A percentile compares a stretch with the other conserved stretches of the same genome.
These are phyloP conservation scores for Crotalaria pallida DNA, from an alignment of 306 rosid genomes.

Conservation along the genomic window DNA sequence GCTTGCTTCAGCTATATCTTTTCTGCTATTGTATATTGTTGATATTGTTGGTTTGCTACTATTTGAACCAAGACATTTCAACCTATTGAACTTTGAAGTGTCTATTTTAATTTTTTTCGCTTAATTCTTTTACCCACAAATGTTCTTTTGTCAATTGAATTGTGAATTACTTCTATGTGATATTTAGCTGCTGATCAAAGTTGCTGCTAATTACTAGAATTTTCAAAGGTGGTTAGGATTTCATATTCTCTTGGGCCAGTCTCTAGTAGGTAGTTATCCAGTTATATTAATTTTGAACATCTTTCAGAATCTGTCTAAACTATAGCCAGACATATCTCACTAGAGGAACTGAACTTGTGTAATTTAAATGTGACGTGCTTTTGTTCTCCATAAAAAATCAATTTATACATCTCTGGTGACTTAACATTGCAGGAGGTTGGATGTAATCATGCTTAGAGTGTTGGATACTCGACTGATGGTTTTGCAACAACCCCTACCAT, in stretches of 20 bases:
- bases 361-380: background rate
- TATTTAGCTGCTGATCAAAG: background rate
- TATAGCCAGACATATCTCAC: background rate
- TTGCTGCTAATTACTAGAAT: background rate
- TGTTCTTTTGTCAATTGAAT: background rate
- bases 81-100: background rate
- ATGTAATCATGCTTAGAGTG: conserved; percentile 94
- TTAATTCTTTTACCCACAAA: background rate
- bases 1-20: background rate
- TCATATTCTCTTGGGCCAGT: background rate
- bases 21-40: background rate
- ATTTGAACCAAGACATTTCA: background rate
- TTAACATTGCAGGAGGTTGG: conserved; percentile 80
- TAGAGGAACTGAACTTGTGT: background rate
- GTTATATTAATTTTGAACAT: background rate
- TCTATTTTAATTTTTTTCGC: background rate
- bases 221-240: background rate
- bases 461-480: conserved; percentile 92
- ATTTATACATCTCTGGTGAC: conserved; percentile 1
- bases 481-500: conserved; percentile 91
- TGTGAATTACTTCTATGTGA: background rate
- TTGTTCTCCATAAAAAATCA: background rate
- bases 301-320: background rate
- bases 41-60: background rate
- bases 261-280: background rate